These are phyloP conservation scores for Colletotrichum siamense DNA, from an alignment of 2,329 filamentous ascomycete species.

Conservation along the genomic window DNA sequence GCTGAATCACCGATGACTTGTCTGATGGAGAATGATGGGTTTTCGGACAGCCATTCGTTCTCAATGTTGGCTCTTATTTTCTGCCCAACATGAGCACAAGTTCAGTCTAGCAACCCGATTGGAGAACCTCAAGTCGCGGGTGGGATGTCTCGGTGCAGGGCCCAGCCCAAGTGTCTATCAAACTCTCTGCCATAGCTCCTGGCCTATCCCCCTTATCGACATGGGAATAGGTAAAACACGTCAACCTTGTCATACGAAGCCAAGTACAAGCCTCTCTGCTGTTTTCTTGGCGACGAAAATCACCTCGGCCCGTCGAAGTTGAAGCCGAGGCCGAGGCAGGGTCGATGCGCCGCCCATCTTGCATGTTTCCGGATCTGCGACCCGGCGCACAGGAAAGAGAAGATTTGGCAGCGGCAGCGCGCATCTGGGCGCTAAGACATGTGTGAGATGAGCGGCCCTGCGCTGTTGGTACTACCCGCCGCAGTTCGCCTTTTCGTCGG, in stretches of 20 bases:
- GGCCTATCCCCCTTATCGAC: neutral
- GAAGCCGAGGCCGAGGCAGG: neutral
- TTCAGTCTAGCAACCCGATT: neutral
- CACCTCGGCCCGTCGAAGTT: neutral
- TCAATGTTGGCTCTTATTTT: neutral
- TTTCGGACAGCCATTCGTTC: neutral
- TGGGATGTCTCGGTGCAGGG: neutral
- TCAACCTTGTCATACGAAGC: neutral
- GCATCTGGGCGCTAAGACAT: neutral
- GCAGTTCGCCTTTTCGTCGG: neutral
- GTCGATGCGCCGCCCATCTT: neutral
- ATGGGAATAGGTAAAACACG: neutral
- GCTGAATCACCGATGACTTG: neutral
- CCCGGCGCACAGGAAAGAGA: neutral
- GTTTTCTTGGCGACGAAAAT: neutral
- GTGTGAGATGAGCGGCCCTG: neutral
- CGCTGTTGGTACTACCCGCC: neutral
- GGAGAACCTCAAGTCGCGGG: neutral
- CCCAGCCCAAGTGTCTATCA: neutral
- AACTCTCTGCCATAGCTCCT: neutral
- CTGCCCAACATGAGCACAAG: neutral
- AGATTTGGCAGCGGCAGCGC: neutral
- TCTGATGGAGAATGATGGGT: neutral
- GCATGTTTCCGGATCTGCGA: neutral
- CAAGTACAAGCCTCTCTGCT: neutral